phyloP scores from a whole-genome alignment of 768 basidiomycete genomes.

The Auricularia heimuer region DNA sequence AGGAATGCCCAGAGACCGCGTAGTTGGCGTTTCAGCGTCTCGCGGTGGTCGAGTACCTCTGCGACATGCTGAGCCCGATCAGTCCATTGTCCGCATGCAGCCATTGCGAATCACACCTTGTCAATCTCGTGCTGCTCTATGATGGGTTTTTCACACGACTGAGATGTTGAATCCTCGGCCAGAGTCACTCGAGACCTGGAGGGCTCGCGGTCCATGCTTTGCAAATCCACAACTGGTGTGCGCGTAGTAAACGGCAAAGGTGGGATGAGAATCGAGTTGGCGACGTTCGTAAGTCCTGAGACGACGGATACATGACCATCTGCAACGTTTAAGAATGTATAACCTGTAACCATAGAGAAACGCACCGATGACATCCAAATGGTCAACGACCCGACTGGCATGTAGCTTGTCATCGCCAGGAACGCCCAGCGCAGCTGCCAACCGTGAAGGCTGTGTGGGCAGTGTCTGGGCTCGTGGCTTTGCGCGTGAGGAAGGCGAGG shows the following conservation, averaged over 20 bases:
- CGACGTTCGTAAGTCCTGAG: conserved; percentile 63
- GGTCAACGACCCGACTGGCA: conserved; percentile 73
- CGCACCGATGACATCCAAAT: conserved; percentile 70
- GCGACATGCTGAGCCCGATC: conserved; percentile 69
- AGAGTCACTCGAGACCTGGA: conserved; percentile 10
- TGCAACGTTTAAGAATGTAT: background rate
- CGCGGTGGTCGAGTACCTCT: conserved; percentile 55
- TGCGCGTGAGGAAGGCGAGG: no score
- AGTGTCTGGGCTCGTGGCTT: background rate
- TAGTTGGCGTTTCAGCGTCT: conserved; percentile 44
- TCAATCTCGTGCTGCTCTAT: conserved; percentile 10
- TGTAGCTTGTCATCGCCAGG: conserved; percentile 32
- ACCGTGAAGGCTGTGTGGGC: background rate
- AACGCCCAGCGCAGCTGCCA: background rate
- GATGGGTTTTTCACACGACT: conserved; percentile 2
- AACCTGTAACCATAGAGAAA: background rate
- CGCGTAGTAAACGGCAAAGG: background rate
- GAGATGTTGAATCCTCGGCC: background rate
- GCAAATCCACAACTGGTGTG: conserved; percentile 46
- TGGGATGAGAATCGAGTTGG: conserved; percentile 67
- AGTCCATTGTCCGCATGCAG: background rate
- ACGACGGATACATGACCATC: background rate
- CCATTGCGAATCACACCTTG: background rate
- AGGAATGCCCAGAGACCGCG: conserved; percentile 74
- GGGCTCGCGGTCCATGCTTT: conserved; percentile 56